Evolutionary conservation across 2,329 filamentous ascomycete genomes (phyloP).

Genomic region (Fusarium sp.): DNA sequence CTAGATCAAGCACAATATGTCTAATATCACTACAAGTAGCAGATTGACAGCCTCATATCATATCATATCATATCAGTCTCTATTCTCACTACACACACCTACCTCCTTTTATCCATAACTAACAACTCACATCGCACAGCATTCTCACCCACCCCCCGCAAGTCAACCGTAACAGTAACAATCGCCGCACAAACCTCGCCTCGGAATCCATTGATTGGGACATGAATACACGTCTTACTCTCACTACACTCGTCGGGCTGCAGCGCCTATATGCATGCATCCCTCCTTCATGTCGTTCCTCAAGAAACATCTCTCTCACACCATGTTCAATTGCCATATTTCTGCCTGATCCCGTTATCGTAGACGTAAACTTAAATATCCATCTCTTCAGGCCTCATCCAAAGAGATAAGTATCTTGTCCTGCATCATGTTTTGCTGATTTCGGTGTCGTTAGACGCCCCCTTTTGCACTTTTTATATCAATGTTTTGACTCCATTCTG

Average conservation of each 20-base stretch:
- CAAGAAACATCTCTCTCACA: conserved; percentile 19
- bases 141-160: conserved; percentile 35
- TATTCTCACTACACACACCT: neutral
- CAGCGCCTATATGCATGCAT: conserved; percentile 40
- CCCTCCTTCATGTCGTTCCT: conserved; percentile 26
- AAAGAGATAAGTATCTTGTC: conserved; percentile 8
- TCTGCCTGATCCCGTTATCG: conserved; percentile 13
- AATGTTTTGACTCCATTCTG: conserved; percentile 11
- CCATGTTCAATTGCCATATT: conserved; percentile 17
- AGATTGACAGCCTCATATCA: neutral
- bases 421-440: conserved; percentile 15
- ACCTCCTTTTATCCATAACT: neutral
- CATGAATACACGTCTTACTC: conserved; percentile 18
- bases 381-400: conserved; percentile 19
- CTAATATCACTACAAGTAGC: neutral
- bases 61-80: neutral
- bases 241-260: conserved; percentile 27
- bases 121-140: conserved; percentile 27
- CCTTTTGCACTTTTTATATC: conserved; percentile 18
- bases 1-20: neutral
- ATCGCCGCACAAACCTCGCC: conserved; percentile 28
- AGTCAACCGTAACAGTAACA: conserved; percentile 2
- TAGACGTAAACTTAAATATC: conserved; percentile 34
- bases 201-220: conserved; percentile 37
- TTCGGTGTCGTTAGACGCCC: conserved; percentile 23